These are phyloP conservation scores for Mallotus repandus DNA, from an alignment of 441 rosid genomes.

Conservation along the genomic window DNA sequence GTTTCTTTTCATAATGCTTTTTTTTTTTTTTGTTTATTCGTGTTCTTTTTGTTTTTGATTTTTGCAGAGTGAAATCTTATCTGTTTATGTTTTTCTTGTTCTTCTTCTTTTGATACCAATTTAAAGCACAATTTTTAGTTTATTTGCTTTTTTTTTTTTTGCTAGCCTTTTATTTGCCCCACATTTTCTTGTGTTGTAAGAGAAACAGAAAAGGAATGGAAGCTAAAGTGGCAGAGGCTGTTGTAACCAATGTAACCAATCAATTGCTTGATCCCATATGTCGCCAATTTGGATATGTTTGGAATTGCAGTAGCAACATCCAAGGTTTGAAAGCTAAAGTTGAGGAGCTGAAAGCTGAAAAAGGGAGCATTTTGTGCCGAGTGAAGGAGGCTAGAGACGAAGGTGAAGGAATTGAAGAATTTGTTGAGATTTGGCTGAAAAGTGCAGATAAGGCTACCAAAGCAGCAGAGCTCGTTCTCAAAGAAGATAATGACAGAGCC, in stretches of 20 bases:
- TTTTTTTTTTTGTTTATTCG: too few relatives aligned
- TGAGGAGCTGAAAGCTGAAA: neutral
- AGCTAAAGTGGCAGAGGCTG: neutral
- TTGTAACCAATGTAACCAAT: neutral
- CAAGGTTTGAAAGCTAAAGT: neutral
- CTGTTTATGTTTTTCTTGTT: too few relatives aligned
- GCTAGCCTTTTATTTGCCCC: too few relatives aligned
- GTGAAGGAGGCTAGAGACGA: neutral
- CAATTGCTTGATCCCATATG: neutral
- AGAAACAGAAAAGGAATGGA: too few relatives aligned
- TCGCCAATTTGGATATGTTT: neutral
- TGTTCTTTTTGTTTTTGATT: too few relatives aligned
- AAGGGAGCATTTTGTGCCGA: neutral
- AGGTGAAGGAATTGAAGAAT: slow-evolving; percentile 8
- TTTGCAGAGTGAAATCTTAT: too few relatives aligned
- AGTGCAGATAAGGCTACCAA: neutral
- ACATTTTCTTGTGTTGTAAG: too few relatives aligned
- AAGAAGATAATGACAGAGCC: neutral
- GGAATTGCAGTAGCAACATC: neutral
- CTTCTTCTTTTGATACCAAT: too few relatives aligned
- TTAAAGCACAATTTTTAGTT: too few relatives aligned
- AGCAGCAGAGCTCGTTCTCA: neutral
- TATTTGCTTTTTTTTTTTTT: too few relatives aligned
- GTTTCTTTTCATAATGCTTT: too few relatives aligned
- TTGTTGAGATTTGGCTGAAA: neutral